phyloP scores from a whole-genome alignment of 192 early-diverging fungal genomes.

The Funneliformis geosporum region DNA sequence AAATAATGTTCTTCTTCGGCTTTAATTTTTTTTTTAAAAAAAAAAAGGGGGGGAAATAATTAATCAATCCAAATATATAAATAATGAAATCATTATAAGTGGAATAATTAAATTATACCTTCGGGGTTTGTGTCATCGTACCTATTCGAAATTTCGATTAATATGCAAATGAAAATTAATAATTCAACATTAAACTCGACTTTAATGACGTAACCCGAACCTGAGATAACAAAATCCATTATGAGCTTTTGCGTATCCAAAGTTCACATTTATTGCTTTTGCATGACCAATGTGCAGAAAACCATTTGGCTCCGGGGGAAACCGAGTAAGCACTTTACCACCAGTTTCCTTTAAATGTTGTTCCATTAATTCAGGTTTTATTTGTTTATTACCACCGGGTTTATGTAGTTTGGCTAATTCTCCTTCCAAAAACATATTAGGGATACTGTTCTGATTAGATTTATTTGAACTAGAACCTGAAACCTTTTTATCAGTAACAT shows the following conservation, averaged over 20 bases:
- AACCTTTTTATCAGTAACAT: background rate
- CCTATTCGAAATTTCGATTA: conserved; percentile 27
- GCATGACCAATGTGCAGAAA: conserved; percentile 99
- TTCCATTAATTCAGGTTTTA: conserved; percentile 85
- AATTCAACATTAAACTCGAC: too few species aligned
- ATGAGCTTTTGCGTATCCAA: conserved; percentile 93
- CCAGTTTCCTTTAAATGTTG: conserved; percentile 89
- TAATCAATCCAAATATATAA: too few species aligned
- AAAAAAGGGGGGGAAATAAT: too few species aligned
- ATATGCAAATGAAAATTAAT: too few species aligned
- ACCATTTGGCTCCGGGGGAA: conserved; percentile 99
- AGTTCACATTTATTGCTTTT: conserved; percentile 99
- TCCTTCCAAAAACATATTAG: conserved; percentile 87
- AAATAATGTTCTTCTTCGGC: conserved; percentile 98
- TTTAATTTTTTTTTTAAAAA: conserved; percentile 33
- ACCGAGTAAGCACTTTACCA: conserved; percentile 93
- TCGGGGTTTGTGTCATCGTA: conserved; percentile 68
- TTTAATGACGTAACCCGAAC: conserved; percentile 32
- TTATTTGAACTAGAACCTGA: background rate
- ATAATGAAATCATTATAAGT: too few species aligned
- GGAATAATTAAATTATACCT: conserved; percentile 21
- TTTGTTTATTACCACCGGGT: conserved; percentile 95
- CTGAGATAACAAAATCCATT: conserved; percentile 90
- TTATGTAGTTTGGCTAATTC: conserved; percentile 92
- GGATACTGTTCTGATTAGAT: conserved; percentile 40